Percentiles rank a stretch among this genome's conserved stretches.
phyloP scores from a whole-genome alignment of 495 filamentous ascomycete genomes.

The Cairneyella variabilis region DNA sequence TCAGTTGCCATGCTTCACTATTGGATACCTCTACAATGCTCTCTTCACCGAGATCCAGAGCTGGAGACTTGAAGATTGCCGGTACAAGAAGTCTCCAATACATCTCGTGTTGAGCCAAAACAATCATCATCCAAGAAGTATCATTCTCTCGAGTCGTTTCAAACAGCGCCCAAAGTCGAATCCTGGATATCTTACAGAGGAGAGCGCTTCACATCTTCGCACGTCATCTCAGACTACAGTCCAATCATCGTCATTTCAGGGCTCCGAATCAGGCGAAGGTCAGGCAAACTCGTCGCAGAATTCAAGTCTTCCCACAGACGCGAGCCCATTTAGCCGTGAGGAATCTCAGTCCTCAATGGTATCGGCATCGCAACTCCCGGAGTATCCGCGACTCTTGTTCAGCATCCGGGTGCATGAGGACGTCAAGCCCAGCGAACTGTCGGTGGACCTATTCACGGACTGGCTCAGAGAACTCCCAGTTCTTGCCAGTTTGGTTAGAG shows the following conservation, averaged over 20 bases:
- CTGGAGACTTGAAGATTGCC: not conserved
- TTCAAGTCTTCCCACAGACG: not conserved
- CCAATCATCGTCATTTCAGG: too few relatives aligned
- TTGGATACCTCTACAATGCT: not conserved
- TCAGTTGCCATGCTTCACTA: conserved; percentile 1
- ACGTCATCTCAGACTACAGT: too few relatives aligned
- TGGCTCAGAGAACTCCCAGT: not conserved
- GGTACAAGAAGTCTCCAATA: not conserved
- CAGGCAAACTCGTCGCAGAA: not conserved
- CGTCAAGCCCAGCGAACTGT: not conserved
- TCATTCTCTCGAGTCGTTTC: not conserved
- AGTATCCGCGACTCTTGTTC: conserved; percentile 1
- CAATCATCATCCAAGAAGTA: not conserved
- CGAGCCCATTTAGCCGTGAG: not conserved
- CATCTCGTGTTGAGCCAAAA: not conserved
- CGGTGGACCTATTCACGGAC: not conserved
- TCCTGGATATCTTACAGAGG: too few relatives aligned
- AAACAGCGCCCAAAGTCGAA: too few relatives aligned
- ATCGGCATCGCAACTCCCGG: not conserved
- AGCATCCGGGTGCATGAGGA: conserved; percentile 2
- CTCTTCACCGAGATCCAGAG: conserved; percentile 4
- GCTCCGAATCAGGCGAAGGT: too few relatives aligned
- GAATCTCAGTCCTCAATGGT: not conserved
- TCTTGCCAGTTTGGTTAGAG: not conserved
- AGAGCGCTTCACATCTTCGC: too few relatives aligned